Conservation (phyloP, 306 rosid species). For the Rosa chinensis region DNA sequence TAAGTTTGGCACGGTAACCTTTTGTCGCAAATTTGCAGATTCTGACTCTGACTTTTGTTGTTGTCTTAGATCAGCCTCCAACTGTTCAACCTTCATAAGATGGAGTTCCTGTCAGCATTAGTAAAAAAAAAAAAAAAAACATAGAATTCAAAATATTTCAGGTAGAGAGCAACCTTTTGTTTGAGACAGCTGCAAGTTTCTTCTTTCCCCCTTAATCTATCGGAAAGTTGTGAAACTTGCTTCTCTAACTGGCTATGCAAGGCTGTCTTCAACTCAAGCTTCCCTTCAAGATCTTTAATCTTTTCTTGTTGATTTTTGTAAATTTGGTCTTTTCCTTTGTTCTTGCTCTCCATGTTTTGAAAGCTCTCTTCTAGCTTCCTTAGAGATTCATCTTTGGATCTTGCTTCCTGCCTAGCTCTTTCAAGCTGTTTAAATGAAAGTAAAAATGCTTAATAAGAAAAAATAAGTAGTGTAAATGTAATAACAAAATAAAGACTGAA, state of each 20-base stretch:
- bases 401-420: constrained; percentile 67
- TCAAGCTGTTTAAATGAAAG: constrained; percentile 59
- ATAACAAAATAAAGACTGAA: constrained; percentile 7
- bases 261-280: constrained; percentile 59
- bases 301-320: constrained; percentile 62
- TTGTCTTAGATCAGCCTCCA: constrained; percentile 65
- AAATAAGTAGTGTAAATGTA: not conserved
- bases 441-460: not conserved
- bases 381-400: constrained; percentile 66
- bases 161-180: constrained; percentile 56
- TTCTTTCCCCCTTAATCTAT: constrained; percentile 63
- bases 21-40: constrained; percentile 53
- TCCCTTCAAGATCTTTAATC: constrained; percentile 82
- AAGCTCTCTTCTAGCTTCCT: constrained; percentile 74
- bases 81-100: constrained; percentile 64
- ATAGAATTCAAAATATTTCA: constrained; percentile 13
- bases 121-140: not conserved
- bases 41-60: constrained; percentile 61
- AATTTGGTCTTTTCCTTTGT: constrained; percentile 66
- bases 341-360: constrained; percentile 71
- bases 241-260: constrained; percentile 69
- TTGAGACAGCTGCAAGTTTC: constrained; percentile 67
- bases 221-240: constrained; percentile 66
- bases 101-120: constrained; percentile 10
- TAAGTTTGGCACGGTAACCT: constrained; percentile 42